Conservation (phyloP, 768 basidiomycete species). For the Antrodiella citrinella region DNA sequence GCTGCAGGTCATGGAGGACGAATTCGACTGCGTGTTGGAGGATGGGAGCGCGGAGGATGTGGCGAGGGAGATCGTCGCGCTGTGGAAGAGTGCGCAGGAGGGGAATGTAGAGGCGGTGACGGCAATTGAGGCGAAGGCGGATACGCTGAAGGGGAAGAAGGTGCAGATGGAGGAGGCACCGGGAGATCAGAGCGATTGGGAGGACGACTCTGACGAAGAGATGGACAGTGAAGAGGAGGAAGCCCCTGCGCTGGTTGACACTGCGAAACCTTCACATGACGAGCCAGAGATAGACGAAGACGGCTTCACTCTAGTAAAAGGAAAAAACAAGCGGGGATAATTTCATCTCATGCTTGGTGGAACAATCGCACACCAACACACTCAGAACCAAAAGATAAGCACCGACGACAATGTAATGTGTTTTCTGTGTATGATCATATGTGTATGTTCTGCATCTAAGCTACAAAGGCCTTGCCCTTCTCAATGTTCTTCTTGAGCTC, state of each 20-base stretch:
- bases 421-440: neutral
- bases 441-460: conserved; percentile 11
- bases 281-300: conserved; percentile 86
- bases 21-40: conserved; percentile 78
- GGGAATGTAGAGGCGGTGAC: conserved; percentile 43
- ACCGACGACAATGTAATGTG: conserved; percentile 1
- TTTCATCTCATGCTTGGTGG: neutral
- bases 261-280: conserved; percentile 24
- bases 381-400: too few species aligned
- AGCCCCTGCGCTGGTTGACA: conserved; percentile 47
- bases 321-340: conserved; percentile 30
- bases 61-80: conserved; percentile 57
- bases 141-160: conserved; percentile 48
- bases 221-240: conserved; percentile 39
- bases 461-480: conserved; percentile 81
- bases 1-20: conserved; percentile 78
- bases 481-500: conserved; percentile 97
- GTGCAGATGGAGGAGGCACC: conserved; percentile 37
- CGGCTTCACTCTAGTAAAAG: conserved; percentile 78
- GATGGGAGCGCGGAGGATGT: conserved; percentile 76
- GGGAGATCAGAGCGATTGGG: conserved; percentile 35
- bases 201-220: conserved; percentile 35
- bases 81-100: conserved; percentile 51
- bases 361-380: too few species aligned
- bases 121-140: conserved; percentile 59